These are phyloP conservation scores for Arabidopsis hybrid DNA, from an alignment of 441 rosid species.

Conservation along the genomic window DNA sequence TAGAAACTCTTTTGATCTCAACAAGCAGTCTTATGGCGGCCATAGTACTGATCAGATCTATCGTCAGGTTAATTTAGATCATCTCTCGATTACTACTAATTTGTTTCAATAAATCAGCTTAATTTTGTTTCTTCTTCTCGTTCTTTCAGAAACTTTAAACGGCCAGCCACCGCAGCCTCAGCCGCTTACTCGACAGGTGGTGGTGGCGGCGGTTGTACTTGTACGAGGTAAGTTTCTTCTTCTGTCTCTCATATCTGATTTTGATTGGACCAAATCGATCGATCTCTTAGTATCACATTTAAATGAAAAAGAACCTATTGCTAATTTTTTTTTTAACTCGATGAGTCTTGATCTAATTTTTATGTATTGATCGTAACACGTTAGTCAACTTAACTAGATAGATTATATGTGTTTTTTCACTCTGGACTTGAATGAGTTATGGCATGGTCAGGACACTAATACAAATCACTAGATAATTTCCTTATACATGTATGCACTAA, in stretches of 20 bases:
- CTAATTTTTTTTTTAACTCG: not conserved
- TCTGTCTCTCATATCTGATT: not conserved
- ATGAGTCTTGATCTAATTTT: not conserved
- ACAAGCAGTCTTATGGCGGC: conserved; percentile 30
- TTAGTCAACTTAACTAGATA: no score
- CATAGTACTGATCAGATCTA: conserved; percentile 23
- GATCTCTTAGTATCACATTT: not conserved
- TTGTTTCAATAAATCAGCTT: not conserved
- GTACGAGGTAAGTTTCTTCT: conserved; percentile 24
- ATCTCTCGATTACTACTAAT: not conserved
- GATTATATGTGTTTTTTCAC: no score
- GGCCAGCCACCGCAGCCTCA: conserved; percentile 22
- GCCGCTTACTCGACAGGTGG: conserved; percentile 36
- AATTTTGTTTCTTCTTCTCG: not conserved
- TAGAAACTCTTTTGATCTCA: not conserved
- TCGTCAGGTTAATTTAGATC: conserved; percentile 24
- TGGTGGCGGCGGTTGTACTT: conserved; percentile 1
- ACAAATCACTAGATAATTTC: no score
- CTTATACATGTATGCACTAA: no score
- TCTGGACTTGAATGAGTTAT: no score
- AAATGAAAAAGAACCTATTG: not conserved
- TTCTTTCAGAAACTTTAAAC: conserved; percentile 29
- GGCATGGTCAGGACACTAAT: no score
- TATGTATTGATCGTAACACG: no score
- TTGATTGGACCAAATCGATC: not conserved